Evolutionary conservation across 176 grass and related monocot species (phyloP), one percentile per base, ranked within the genome.

Genomic region (Bromus sterilis): DNA sequence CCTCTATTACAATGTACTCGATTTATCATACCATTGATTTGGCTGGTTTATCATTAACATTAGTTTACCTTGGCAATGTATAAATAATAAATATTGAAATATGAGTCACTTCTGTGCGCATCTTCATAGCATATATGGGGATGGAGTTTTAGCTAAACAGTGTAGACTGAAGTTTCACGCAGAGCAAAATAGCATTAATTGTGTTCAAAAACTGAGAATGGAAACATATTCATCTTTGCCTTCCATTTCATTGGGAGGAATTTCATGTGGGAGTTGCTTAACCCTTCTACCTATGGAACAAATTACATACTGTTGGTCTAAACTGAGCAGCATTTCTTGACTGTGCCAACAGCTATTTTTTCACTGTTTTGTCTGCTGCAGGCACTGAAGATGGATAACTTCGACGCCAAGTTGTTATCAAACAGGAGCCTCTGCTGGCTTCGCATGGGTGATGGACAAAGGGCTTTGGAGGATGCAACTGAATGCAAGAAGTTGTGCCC

Each of bases 401-500:
- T 72, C 7, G 78, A 86, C 16, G 39, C 74, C 13, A 57, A 55
- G 18, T 35, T 86, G 32, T 82, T 78, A 60, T 71, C 83, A 66
- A 90, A 86, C 78, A 86, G 88, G 75, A 86, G 88, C 28, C 40
- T 82, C 63, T 90, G 88, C 36, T 86, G 88, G 88, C 65, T 86
- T 24, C 66, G 53, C 56, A 53, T 75, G 74, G 73, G 88, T 56
- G 83, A 90, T 51, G 83, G 83, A n/a, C 34, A 71, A 39, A 33
- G 23, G 30, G 77, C 88, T 84, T 81, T 79, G 13, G 7, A 42
- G 21, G 88, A 90, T 75, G 83, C 72, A 4, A 5, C n/a, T 4
- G 14, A 73, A 41, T 85, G 79, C 64, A 32, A 72, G 78, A 41
- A 34, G 7, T 68, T 90, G 25, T 29, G 63, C 39, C 83, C 83